phyloP scores from a whole-genome alignment of 768 basidiomycete genomes.

The Suillus occidentalis region DNA sequence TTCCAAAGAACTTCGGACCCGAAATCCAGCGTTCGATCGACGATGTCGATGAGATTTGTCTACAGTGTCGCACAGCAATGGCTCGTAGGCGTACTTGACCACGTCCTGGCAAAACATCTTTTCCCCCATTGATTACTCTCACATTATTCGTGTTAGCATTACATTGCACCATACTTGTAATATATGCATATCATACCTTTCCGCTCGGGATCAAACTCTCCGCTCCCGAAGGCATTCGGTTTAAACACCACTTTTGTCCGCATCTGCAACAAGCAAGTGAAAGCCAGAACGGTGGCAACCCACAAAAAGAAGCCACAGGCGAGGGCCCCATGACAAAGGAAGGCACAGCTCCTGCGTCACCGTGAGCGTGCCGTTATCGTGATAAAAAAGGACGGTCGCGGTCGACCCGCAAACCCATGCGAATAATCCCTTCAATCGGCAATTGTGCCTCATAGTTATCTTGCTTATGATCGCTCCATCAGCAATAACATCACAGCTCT shows the following conservation, averaged over 20 bases:
- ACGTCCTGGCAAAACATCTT: background rate
- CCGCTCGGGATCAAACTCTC: constrained; percentile 12
- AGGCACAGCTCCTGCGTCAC: constrained; percentile 8
- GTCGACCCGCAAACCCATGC: background rate
- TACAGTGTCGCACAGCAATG: constrained; percentile 63
- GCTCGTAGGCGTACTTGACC: constrained; percentile 30
- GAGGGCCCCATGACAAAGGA: constrained; percentile 9
- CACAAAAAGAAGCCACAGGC: background rate
- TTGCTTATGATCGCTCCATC: background rate
- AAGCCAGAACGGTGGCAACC: background rate
- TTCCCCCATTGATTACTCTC: constrained; percentile 3
- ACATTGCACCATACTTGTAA: constrained; percentile 29
- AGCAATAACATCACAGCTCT: background rate
- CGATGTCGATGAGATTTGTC: constrained; percentile 69
- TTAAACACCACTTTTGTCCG: constrained; percentile 1
- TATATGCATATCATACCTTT: constrained; percentile 21
- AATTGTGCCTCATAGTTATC: constrained; percentile 2
- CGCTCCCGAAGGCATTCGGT: constrained; percentile 9
- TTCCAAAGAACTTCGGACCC: constrained; percentile 57
- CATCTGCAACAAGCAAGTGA: background rate
- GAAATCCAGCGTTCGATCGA: constrained; percentile 73
- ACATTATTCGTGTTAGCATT: constrained; percentile 15
- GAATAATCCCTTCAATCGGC: constrained; percentile 3
- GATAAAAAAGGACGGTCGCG: constrained; percentile 7
- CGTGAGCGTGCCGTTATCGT: constrained; percentile 9